Evolutionary conservation across 805 yeast genomes (phyloP).

Genomic region (Komagataella kurtzmanii): DNA sequence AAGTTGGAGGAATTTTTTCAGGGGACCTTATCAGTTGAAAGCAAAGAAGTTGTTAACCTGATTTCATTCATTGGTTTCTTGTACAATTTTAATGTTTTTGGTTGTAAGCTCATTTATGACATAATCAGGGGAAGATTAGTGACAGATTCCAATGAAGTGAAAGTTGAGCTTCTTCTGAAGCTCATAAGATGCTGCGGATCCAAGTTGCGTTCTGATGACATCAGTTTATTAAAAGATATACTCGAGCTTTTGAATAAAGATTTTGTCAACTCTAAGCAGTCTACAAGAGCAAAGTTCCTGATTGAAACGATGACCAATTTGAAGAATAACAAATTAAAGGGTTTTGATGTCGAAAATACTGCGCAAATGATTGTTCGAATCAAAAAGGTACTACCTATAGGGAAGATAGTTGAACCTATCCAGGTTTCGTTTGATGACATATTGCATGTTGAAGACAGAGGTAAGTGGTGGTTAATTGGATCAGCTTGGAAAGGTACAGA

Average conservation of each 20-base stretch:
- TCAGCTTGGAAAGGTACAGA: conserved; percentile 86
- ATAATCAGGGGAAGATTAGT: conserved; percentile 32
- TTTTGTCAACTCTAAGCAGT: conserved; percentile 20
- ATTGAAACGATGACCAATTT: conserved; percentile 76
- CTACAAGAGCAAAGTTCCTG: conserved; percentile 57
- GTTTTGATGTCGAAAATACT: conserved; percentile 34
- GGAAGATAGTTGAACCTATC: conserved; percentile 55
- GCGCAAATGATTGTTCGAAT: conserved; percentile 41
- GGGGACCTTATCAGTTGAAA: conserved; percentile 10
- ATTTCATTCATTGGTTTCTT: conserved; percentile 64
- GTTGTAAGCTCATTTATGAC: conserved; percentile 68
- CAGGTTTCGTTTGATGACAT: conserved; percentile 80
- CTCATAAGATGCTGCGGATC: conserved; percentile 68
- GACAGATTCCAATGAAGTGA: conserved; percentile 41
- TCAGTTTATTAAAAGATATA: conserved; percentile 71
- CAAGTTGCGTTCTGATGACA: conserved; percentile 83
- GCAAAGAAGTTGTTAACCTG: conserved; percentile 34
- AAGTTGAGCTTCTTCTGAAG: conserved; percentile 66
- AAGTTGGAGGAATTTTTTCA: conserved; percentile 34
- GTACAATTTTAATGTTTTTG: conserved; percentile 65
- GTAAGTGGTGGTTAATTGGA: conserved; percentile 99
- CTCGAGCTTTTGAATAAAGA: conserved; percentile 42
- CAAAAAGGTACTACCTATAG: conserved; percentile 47
- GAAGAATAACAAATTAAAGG: conserved; percentile 70
- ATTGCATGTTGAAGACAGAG: conserved; percentile 58